Conservation (phyloP, 2,329 filamentous ascomycete species). For the Hymenoscyphus repandus region DNA sequence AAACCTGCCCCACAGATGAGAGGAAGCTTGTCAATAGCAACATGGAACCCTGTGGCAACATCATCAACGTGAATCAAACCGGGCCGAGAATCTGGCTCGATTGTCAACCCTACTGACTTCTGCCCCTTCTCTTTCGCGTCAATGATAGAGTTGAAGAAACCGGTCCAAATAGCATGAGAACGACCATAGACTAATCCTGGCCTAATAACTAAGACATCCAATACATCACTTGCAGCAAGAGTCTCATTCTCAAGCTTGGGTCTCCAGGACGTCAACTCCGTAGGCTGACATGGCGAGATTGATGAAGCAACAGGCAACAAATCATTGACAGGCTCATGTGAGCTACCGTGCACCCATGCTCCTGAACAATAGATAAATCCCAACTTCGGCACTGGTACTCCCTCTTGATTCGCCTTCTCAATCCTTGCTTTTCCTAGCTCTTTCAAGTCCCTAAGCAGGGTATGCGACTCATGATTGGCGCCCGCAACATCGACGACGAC, state of each 20-base stretch:
- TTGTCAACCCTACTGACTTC: conserved; percentile 17
- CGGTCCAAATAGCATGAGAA: conserved; percentile 27
- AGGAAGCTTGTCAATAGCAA: conserved; percentile 32
- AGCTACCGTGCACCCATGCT: conserved; percentile 35
- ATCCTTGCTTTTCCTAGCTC: conserved; percentile 20
- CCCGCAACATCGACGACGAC: conserved; percentile 32
- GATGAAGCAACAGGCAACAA: conserved; percentile 26
- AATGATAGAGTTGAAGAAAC: conserved; percentile 26
- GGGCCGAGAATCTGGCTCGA: conserved; percentile 20
- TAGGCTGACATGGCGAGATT: conserved; percentile 19
- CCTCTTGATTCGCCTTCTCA: conserved; percentile 14
- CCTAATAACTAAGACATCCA: conserved; percentile 33
- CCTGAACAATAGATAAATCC: conserved; percentile 36
- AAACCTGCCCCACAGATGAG: conserved; percentile 24
- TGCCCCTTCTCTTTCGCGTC: conserved; percentile 21
- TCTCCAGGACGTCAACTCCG: conserved; percentile 30
- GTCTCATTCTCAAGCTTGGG: conserved; percentile 30
- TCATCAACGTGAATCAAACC: conserved; percentile 36
- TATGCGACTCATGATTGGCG: conserved; percentile 21
- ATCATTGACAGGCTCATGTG: conserved; percentile 27
- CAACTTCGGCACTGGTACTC: conserved; percentile 30
- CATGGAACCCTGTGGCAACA: conserved; percentile 30
- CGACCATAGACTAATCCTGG: conserved; percentile 34
- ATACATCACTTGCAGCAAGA: conserved; percentile 26
- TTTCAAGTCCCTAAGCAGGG: conserved; percentile 24